A percentile compares a stretch with the other conserved stretches of the same genome.
phyloP scores from a whole-genome alignment of 2,329 filamentous ascomycete species.

The Tolypocladium sp. region DNA sequence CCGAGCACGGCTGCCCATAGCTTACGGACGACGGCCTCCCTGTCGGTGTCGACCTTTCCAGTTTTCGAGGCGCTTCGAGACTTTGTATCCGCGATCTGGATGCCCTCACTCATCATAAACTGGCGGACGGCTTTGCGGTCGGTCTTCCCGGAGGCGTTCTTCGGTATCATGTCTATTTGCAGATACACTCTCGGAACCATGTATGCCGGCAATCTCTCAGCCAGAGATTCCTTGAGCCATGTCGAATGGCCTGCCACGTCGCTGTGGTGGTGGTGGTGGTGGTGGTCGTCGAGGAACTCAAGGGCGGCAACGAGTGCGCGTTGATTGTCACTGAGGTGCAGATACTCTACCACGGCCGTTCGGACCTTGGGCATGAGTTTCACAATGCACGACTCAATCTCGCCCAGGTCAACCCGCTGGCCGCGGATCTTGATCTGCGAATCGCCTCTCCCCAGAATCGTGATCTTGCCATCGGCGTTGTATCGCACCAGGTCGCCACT shows the following conservation, averaged over 20 bases:
- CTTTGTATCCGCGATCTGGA: not conserved
- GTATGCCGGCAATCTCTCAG: not conserved
- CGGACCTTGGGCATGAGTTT: not conserved
- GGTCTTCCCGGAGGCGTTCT: not conserved
- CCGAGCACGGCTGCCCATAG: not conserved
- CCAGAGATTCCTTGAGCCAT: not conserved
- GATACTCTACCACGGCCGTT: not conserved
- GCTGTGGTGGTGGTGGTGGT: not conserved
- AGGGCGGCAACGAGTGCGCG: not conserved
- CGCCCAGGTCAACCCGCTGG: not conserved
- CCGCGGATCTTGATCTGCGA: not conserved
- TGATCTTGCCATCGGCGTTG: not conserved
- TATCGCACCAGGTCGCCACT: not conserved
- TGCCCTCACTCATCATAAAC: not conserved
- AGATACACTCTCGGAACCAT: not conserved
- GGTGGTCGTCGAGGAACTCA: not conserved
- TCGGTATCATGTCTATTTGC: not conserved
- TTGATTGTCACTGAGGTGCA: not conserved
- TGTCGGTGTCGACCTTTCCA: not conserved
- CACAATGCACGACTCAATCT: not conserved
- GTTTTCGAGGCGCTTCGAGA: not conserved
- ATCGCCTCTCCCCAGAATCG: not conserved
- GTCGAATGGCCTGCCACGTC: not conserved
- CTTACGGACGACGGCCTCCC: not conserved
- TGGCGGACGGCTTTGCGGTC: not conserved